These are phyloP conservation scores for Cucumis cinereus DNA, from an alignment of 306 rosid species.

Conservation along the genomic window DNA sequence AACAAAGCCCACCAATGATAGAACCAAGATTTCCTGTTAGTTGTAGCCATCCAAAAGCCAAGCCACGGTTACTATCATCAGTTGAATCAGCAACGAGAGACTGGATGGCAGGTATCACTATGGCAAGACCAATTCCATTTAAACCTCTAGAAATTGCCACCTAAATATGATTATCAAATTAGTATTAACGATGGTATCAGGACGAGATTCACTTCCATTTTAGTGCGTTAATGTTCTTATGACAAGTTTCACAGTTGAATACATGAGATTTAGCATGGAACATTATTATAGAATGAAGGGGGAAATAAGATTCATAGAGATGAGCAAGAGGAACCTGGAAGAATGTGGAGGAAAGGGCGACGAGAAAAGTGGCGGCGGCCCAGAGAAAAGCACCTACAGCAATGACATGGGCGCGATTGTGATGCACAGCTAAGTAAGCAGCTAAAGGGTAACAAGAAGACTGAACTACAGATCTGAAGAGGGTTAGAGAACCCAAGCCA, in stretches of 20 bases:
- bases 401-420: conserved; percentile 60
- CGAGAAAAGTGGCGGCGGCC: conserved; percentile 64
- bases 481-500: conserved; percentile 64
- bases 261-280: not conserved
- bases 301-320: not conserved
- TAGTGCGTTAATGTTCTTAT: not conserved
- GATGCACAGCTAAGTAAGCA: conserved; percentile 52
- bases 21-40: conserved; percentile 56
- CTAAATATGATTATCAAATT: conserved; percentile 17
- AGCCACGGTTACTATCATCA: conserved; percentile 55
- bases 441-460: conserved; percentile 64
- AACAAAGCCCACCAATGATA: conserved; percentile 57
- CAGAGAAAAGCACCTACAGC: conserved; percentile 67
- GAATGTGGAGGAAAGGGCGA: conserved; percentile 53
- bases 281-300: not conserved
- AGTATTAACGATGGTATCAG: not conserved
- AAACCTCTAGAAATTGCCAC: conserved; percentile 85
- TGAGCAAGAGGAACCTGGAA: conserved; percentile 28
- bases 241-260: not conserved
- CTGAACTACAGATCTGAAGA: conserved; percentile 66
- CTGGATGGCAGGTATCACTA: conserved; percentile 65
- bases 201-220: not conserved
- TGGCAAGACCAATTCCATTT: conserved; percentile 86
- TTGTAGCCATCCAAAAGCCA: conserved; percentile 74
- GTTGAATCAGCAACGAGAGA: conserved; percentile 84